These are phyloP conservation scores for Halophytophthora batemanensis DNA, from an alignment of 352 stramenopile species.

Conservation along the genomic window DNA sequence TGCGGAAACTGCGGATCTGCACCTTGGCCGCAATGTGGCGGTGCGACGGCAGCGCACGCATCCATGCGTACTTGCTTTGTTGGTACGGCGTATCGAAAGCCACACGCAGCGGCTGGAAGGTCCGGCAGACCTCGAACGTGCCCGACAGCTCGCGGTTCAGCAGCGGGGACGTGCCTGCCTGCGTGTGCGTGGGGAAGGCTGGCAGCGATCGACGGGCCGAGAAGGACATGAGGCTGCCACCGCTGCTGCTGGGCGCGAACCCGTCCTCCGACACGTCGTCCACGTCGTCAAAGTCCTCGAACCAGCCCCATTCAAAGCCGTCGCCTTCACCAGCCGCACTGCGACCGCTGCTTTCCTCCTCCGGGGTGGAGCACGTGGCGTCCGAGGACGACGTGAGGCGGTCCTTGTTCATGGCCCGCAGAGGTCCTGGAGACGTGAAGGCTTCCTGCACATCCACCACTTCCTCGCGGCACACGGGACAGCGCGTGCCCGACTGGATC, in stretches of 20 bases:
- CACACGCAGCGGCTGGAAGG: slow-evolving; percentile 51
- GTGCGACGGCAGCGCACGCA: slow-evolving; percentile 61
- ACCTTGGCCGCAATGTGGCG: slow-evolving; percentile 77
- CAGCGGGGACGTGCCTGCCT: slow-evolving; percentile 31
- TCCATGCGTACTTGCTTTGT: slow-evolving; percentile 57
- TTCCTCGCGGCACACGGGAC: slow-evolving; percentile 61
- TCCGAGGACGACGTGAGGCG: slow-evolving; percentile 40
- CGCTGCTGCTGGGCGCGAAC: slow-evolving; percentile 1
- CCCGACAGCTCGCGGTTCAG: slow-evolving; percentile 60
- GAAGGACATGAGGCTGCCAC: slow-evolving; percentile 30
- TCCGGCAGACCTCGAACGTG: slow-evolving; percentile 74
- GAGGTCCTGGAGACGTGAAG: slow-evolving; percentile 36
- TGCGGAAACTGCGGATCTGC: slow-evolving; percentile 80
- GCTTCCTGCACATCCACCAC: slow-evolving; percentile 53
- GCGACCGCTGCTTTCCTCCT: slow-evolving; percentile 38
- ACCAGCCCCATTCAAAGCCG: slow-evolving; percentile 76
- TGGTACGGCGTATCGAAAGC: slow-evolving; percentile 64
- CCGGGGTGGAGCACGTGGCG: slow-evolving; percentile 34
- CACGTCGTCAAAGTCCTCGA: slow-evolving; percentile 75
- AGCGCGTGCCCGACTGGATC: slow-evolving; percentile 64
- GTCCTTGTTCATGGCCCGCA: slow-evolving; percentile 51
- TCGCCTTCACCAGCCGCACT: too few species aligned
- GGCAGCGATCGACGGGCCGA: slow-evolving; percentile 32
- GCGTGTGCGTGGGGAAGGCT: slow-evolving; percentile 22
- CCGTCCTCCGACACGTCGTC: slow-evolving; percentile 26